Evolutionary conservation across 192 early-diverging fungal genomes (phyloP), one percentile per base, ranked within the genome.

Genomic region (Coemansia sp.): DNA sequence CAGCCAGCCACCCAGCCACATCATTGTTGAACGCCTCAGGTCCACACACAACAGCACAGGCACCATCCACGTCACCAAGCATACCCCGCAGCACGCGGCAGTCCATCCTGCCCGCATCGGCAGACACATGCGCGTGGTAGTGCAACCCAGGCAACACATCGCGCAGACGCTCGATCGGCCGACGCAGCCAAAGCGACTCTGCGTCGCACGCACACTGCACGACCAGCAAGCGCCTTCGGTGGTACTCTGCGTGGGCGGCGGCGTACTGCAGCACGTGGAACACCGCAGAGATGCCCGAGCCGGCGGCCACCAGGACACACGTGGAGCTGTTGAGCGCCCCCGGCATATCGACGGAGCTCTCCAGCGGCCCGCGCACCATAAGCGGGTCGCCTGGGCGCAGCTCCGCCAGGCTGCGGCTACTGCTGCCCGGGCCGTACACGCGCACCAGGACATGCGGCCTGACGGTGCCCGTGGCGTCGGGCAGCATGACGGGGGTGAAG

Each of bases 241-340:
- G 42, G 41, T 75, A 69, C 12, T 45, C 49, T 23, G 22, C 27
- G 51, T 66, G 64, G 23, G 61, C 22, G 25, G 58, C 59, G 1
- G 72, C 72, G 54, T 62, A 75, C 48, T 69, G 72, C 27, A 75
- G 40, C 3, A 56, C 24, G 30, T 75, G 72, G 42, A 76, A 69
- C 19, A 76, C 46, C 1, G 73, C 66, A 14, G 73, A 66, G 56
- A 76, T 63, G 11, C 73, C 73, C 10, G 73, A 76, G 8, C 73
- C 73, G 13, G 59, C 73, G 2, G 62, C 73, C 25, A 62, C 60
- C 10, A 76, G 57, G 15, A 68, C 52, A 13, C 58, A 62, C 9
- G 34, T 11, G 3, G 18, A 13, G 21, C 45, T 42, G 9, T 17
- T 8, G 22, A 76, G 59, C 0, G 56, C 62, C 0, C 44, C 22